These are phyloP conservation scores for Phytophthora aleatoria DNA, from an alignment of 352 stramenopile genomes.

Conservation along the genomic window DNA sequence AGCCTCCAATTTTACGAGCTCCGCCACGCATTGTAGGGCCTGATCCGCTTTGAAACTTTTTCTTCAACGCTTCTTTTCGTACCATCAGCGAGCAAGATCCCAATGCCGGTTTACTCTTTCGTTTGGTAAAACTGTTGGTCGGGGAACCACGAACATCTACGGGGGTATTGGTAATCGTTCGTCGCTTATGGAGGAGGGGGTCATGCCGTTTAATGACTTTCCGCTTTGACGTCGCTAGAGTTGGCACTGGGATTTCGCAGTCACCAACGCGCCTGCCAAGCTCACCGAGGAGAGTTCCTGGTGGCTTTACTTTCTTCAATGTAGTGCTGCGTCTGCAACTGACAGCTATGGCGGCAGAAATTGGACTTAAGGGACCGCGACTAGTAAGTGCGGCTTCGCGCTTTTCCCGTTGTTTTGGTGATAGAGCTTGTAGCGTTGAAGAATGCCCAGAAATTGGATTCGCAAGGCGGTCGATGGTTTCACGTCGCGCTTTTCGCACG, in stretches of 20 bases:
- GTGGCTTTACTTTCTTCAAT: slow-evolving; percentile 9
- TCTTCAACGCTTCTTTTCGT: slow-evolving; percentile 50
- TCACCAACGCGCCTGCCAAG: neutral
- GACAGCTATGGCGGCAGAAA: slow-evolving; percentile 22
- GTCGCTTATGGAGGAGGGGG: slow-evolving; percentile 25
- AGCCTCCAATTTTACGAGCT: slow-evolving; percentile 25
- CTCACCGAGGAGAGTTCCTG: slow-evolving; percentile 1
- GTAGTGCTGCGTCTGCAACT: slow-evolving; percentile 12
- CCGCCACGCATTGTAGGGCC: neutral
- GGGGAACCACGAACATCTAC: neutral
- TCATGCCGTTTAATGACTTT: slow-evolving; percentile 19
- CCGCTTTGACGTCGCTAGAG: slow-evolving; percentile 1
- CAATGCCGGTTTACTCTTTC: slow-evolving; percentile 17
- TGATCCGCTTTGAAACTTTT: slow-evolving; percentile 35
- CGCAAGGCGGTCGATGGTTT: slow-evolving; percentile 64
- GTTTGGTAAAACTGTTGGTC: slow-evolving; percentile 1
- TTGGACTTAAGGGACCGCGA: slow-evolving; percentile 15
- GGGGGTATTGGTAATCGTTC: slow-evolving; percentile 6
- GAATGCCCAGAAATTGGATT: slow-evolving; percentile 75
- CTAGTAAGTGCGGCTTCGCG: slow-evolving; percentile 41
- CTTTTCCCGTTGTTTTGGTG: slow-evolving; percentile 55
- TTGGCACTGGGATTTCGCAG: slow-evolving; percentile 2
- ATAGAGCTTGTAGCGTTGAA: slow-evolving; percentile 68
- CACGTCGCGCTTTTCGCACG: slow-evolving; percentile 52
- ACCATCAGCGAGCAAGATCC: slow-evolving; percentile 19